Evolutionary conservation across 352 stramenopile species (phyloP).

Genomic region (Phytophthora lateralis): DNA sequence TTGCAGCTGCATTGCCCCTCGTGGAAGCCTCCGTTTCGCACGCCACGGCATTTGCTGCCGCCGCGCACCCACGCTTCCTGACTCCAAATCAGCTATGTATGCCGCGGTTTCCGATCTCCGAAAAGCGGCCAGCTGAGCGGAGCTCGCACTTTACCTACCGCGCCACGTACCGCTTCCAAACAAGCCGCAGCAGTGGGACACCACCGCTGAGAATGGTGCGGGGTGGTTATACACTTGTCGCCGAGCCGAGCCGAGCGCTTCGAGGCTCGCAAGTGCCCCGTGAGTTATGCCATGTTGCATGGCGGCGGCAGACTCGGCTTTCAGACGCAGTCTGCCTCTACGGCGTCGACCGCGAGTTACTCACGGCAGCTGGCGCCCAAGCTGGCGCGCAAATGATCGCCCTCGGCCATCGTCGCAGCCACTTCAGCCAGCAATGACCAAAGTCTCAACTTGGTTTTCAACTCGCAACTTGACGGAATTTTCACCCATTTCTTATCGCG

Average conservation of each 20-base stretch:
- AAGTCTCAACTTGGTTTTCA: neutral
- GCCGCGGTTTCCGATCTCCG: conserved; percentile 28
- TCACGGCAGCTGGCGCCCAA: conserved; percentile 23
- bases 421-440: neutral
- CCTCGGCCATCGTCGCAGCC: conserved; percentile 5
- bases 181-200: conserved; percentile 18
- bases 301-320: neutral
- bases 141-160: conserved; percentile 33
- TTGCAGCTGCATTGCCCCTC: conserved; percentile 11
- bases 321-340: conserved; percentile 13
- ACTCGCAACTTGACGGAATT: conserved; percentile 5
- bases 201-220: conserved; percentile 3
- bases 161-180: conserved; percentile 28
- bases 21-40: conserved; percentile 41
- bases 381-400: conserved; percentile 24
- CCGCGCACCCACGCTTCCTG: conserved; percentile 28
- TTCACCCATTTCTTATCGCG: conserved; percentile 17
- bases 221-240: too few relatives aligned
- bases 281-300: conserved; percentile 9
- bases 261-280: conserved; percentile 3
- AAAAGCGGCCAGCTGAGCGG: conserved; percentile 25
- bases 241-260: neutral
- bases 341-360: conserved; percentile 32
- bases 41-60: conserved; percentile 31
- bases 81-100: conserved; percentile 34